Base-by-base conservation (phyloP, 441 rosid genomes). In the Corymbia calophylla region DNA sequence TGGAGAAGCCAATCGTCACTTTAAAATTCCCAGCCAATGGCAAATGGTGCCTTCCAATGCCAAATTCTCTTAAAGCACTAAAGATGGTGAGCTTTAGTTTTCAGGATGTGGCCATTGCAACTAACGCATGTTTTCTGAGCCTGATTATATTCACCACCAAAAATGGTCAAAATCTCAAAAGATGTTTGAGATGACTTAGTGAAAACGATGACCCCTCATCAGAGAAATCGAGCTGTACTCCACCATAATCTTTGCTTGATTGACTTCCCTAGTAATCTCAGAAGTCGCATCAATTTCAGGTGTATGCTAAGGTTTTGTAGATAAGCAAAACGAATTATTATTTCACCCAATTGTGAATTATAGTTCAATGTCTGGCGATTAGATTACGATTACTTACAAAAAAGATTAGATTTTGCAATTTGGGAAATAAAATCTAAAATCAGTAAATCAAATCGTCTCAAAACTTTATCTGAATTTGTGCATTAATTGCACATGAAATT, bases 31-130 rank as follows among this genome's bases (percentile, higher is more conserved):
- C n/a, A 25, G 84, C 51, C 84, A 77, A 44, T 77, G 6, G 84
- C 84, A 77, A 77, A 77, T 39, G 15, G n/a, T 77, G 84, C 82
- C 82, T 73, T 73, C 82, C 12, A 77, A 39, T 77, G 29, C 51
- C n/a, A 17, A 39, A 39, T 77, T 21, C 51, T 77, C 39, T 21
- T 39, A 21, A 7, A 73, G 29, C 84, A 12, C 15, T 21, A 39
- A 39, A 39, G 51, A 39, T 73, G 89, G 51, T 73, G 89, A 23
- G 89, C 87, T 55, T 88, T 88, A 81, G 87, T 81, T 81, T 56
- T 88, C 89, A 12, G 14, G 87, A 81, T 82, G 73, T 86, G 48
- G 29, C 17, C 89, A 56, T 56, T n/a, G 8, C 80, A 88, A 47
- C 89, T 88, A 68, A 88, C 29, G 12, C 66, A 13, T 23, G n/a